Base-by-base conservation (phyloP, 2,329 filamentous ascomycete genomes). In the Bipolaris cookei region DNA sequence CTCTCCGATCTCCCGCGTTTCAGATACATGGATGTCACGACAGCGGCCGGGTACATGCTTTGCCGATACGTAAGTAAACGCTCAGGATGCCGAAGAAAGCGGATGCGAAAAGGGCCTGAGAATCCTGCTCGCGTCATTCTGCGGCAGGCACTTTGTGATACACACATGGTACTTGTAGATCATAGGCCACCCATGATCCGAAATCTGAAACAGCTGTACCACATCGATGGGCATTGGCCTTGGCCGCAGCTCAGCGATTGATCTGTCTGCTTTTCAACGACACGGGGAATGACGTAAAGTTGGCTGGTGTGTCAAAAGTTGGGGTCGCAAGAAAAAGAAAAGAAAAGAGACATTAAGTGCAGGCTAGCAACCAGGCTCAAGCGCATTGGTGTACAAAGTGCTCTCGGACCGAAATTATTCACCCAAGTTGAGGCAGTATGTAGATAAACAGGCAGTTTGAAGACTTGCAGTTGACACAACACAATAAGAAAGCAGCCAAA, bases 171-270 rank as follows among this genome's bases (percentile, higher is more conserved):
- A 10, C 41, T 50, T 41, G 41, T 42, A 50, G 53, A 56, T 56
- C 41, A 34, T 20, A 30, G 13, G 28, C 18, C 18, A 25, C 21
- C 35, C 35, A 35, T 51, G 50, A 51, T 32, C 20, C 28, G 16
- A 50, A 28, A 51, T 56, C 47, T 56, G 53, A 56, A 56, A 56
- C 53, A 13, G 30, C 34, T 16, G 41, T 38, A 42, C 37, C 21
- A 35, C 28, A 34, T 21, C 25, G 39, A 35, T 52, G 47, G 53
- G 45, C 18, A 35, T 48, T 42, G 35, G 10, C 10, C 16, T 13
- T 41, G 32, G 37, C 37, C 3, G 47, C 35, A 28, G 49, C 48
- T 52, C 47, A 46, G 45, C 34, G 25, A 30, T 56, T 23, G 41
- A 41, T 35, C 11, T 16, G 25, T 32, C 45, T 41, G 16, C 34